Conservation (phyloP, 2,329 filamentous ascomycete genomes). For the Akanthomyces uredinophilus region DNA sequence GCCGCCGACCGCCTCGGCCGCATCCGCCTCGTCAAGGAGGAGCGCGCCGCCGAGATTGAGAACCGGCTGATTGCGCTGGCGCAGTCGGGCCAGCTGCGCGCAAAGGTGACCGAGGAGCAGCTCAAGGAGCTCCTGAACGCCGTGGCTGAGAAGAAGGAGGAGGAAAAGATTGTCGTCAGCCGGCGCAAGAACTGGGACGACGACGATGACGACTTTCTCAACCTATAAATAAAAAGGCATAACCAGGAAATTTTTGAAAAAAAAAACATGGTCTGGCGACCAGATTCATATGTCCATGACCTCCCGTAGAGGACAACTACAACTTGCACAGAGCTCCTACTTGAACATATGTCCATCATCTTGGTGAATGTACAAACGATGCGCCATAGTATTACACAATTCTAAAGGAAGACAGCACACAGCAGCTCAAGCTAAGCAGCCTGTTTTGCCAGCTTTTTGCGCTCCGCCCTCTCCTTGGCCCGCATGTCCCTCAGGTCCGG, state of each 20-base stretch:
- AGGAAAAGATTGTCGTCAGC: constrained; percentile 82
- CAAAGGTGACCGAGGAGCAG: constrained; percentile 87
- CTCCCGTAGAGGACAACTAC: background rate
- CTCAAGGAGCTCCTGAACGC: constrained; percentile 86
- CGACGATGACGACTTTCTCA: constrained; percentile 73
- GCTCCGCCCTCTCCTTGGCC: constrained; percentile 61
- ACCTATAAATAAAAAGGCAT: constrained; percentile 39
- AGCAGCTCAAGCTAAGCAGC: background rate
- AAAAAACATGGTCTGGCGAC: background rate
- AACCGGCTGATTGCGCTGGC: constrained; percentile 90
- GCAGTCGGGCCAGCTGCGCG: constrained; percentile 75
- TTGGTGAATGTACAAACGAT: background rate
- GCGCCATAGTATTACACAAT: background rate
- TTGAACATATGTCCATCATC: background rate
- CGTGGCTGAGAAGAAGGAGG: constrained; percentile 71
- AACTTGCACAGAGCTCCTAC: background rate
- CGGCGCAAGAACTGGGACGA: constrained; percentile 81
- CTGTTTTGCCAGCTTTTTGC: constrained; percentile 55
- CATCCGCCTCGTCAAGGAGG: constrained; percentile 92
- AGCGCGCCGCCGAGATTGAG: constrained; percentile 84
- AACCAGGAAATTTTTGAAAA: too few relatives aligned
- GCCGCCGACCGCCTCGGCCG: constrained; percentile 89
- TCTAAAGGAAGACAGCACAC: background rate
- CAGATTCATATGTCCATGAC: background rate
- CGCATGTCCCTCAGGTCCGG: constrained; percentile 79